Percentiles rank a stretch among this genome's conserved stretches.
Conservation (phyloP, 2,329 filamentous ascomycete genomes). For the Diaporthe vexans region DNA sequence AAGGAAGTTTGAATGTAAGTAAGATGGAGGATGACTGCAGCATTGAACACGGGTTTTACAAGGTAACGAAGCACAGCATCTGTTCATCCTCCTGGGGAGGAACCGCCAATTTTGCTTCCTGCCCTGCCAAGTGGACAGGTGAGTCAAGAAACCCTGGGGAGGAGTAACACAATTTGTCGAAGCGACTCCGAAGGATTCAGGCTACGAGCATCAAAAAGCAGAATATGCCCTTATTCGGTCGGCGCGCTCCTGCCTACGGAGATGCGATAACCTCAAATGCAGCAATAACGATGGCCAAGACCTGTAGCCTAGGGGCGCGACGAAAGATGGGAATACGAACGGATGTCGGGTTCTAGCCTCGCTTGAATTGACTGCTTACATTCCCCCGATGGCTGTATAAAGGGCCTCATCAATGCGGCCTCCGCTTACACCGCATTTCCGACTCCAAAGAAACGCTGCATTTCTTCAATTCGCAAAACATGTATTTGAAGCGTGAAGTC, state of each 20-base stretch:
- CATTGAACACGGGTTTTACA: constrained; percentile 14
- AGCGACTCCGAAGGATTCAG: background rate
- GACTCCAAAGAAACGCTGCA: background rate
- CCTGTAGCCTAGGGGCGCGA: background rate
- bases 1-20: background rate
- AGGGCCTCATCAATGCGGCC: background rate
- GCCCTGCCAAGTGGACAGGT: background rate
- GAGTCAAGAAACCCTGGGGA: background rate
- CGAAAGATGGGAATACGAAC: background rate
- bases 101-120: background rate
- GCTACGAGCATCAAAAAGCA: background rate
- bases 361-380: background rate
- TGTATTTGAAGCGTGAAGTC: too few relatives aligned
- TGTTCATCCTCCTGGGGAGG: background rate
- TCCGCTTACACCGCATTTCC: background rate
- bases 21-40: constrained; percentile 17
- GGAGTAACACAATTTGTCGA: background rate
- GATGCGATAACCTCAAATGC: too few relatives aligned
- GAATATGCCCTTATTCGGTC: background rate
- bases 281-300: too few relatives aligned
- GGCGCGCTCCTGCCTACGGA: background rate
- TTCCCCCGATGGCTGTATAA: background rate
- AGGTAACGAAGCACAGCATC: background rate
- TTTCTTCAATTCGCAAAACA: background rate
- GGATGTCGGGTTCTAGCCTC: background rate